These are phyloP conservation scores for Piper betle DNA, from an alignment of 164 flowering plant species.

Conservation along the genomic window DNA sequence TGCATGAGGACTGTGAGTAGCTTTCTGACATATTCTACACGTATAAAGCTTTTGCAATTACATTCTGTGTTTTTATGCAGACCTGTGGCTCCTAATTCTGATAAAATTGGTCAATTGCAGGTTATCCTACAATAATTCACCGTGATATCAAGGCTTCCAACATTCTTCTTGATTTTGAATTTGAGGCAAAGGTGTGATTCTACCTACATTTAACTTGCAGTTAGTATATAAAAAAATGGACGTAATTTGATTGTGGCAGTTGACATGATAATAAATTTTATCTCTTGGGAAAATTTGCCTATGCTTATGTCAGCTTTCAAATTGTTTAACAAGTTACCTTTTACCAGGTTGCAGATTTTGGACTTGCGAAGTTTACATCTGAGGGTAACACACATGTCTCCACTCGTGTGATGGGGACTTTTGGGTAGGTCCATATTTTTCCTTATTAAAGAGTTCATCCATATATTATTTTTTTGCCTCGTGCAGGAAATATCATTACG, in stretches of 20 bases:
- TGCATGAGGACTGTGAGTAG: constrained; percentile 88
- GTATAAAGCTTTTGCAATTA: not conserved
- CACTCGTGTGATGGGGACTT: constrained; percentile 98
- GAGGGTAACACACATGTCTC: constrained; percentile 88
- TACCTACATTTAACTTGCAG: not conserved
- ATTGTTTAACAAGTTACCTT: not conserved
- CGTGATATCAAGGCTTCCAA: constrained; percentile 95
- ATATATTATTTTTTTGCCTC: no score
- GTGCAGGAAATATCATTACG: no score
- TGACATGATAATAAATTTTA: no score
- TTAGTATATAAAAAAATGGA: no score
- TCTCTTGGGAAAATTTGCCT: no score
- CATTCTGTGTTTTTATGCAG: not conserved
- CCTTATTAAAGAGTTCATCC: no score
- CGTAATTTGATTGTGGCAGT: no score
- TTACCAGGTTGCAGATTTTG: constrained; percentile 94
- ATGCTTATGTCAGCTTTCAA: no score
- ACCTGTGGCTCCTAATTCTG: not conserved
- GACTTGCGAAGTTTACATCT: constrained; percentile 81
- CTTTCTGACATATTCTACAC: not conserved
- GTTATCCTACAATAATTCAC: constrained; percentile 93
- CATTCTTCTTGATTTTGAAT: constrained; percentile 48
- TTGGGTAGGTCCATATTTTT: constrained; percentile 38
- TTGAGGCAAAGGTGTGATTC: not conserved
- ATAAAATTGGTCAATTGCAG: constrained; percentile 24